Evolutionary conservation across 2,329 filamentous ascomycete species (phyloP).

Genomic region (Aspergillus costaricaensis): DNA sequence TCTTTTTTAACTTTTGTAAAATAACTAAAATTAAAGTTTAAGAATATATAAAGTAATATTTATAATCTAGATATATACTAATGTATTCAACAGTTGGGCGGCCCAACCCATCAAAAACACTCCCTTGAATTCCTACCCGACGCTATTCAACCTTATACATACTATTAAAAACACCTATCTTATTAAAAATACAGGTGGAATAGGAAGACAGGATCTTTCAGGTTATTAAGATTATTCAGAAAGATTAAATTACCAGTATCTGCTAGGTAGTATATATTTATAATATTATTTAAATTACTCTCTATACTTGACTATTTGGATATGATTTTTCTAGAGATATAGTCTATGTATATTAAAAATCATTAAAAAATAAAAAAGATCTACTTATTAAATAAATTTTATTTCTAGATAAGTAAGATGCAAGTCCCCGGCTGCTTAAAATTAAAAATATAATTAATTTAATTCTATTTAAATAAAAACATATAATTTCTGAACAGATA

Average conservation of each 20-base stretch:
- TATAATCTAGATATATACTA: neutral
- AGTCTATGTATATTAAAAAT: neutral
- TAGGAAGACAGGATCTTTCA: neutral
- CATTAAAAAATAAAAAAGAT: neutral
- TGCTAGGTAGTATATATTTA: neutral
- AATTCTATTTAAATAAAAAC: neutral
- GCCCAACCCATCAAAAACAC: neutral
- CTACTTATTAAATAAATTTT: neutral
- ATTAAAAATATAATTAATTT: neutral
- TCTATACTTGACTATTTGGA: neutral
- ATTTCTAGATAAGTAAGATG: neutral
- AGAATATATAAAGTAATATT: too few species aligned
- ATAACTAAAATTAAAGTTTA: too few species aligned
- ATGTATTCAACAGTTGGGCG: neutral
- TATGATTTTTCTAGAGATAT: neutral
- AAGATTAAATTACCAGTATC: neutral
- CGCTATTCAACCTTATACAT: neutral
- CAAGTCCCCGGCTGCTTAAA: neutral
- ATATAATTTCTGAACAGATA: neutral
- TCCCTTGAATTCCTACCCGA: neutral
- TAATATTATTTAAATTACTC: neutral
- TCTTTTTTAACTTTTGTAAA: too few species aligned
- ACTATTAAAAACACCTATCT: neutral
- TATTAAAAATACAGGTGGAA: neutral
- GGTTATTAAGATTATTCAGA: neutral